Conservation (phyloP, 306 rosid species). For the Senna siamea region DNA sequence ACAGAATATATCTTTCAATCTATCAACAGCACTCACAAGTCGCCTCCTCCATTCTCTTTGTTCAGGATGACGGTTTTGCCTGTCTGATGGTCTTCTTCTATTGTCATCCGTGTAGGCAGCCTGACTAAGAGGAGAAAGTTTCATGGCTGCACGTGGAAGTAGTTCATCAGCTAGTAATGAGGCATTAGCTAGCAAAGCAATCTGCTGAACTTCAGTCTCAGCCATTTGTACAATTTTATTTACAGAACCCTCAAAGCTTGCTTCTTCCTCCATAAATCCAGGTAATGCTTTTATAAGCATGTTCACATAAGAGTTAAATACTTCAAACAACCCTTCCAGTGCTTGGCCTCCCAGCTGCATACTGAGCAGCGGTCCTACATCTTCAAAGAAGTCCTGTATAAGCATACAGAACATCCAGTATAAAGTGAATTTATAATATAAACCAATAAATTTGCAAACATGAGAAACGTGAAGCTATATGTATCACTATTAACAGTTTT, state of each 20-base stretch:
- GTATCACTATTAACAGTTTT: not conserved
- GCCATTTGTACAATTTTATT: slow-evolving; percentile 87
- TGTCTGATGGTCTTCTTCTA: slow-evolving; percentile 72
- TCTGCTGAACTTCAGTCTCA: slow-evolving; percentile 90
- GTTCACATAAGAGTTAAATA: slow-evolving; percentile 75
- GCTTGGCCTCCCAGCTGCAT: slow-evolving; percentile 99
- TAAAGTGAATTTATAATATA: slow-evolving; percentile 24
- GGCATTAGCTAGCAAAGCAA: slow-evolving; percentile 93
- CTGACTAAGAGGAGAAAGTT: slow-evolving; percentile 72
- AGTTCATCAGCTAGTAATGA: slow-evolving; percentile 89
- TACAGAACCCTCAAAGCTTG: slow-evolving; percentile 73
- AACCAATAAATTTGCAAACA: slow-evolving; percentile 26
- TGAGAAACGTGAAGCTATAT: not conserved
- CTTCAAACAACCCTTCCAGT: slow-evolving; percentile 87
- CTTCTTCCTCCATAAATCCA: slow-evolving; percentile 89
- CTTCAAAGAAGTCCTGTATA: slow-evolving; percentile 93
- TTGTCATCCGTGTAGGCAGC: slow-evolving; percentile 64
- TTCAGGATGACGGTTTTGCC: slow-evolving; percentile 96
- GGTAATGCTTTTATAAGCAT: slow-evolving; percentile 89
- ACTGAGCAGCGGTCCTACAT: slow-evolving; percentile 93
- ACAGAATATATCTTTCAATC: slow-evolving; percentile 88
- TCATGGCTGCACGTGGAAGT: slow-evolving; percentile 97
- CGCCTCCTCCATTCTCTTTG: slow-evolving; percentile 97
- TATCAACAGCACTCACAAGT: slow-evolving; percentile 77
- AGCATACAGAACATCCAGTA: slow-evolving; percentile 40